Base-by-base conservation (phyloP, 768 basidiomycete species). In the Psilocybe cyanescens region DNA sequence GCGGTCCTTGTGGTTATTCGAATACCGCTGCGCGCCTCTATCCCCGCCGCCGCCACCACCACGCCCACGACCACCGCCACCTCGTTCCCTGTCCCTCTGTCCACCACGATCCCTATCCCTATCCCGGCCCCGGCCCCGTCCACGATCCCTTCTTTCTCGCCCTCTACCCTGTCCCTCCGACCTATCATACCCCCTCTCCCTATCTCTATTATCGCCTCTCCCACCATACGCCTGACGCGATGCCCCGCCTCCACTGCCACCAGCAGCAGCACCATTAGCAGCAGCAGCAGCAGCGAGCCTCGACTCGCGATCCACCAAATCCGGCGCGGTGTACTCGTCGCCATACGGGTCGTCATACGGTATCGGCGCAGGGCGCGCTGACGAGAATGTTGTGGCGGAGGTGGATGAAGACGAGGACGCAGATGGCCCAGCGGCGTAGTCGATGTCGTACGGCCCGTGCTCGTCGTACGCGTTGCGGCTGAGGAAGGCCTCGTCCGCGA, bases 341-440 rank as follows among this genome's bases (percentile, higher is more conserved):
- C 93, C 90, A 67, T 93, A 94, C 29, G 91, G 89, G 39, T 85
- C 76, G 4, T 91, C 92, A 14, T 81, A 68, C 24, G 90, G 89
- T 55, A 91, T 83, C 12, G 37, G 24, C 4, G 28, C 29, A n/a
- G 28, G 16, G 9, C 48, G 9, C 14, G 33, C 51, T 8, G 35
- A 39, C 12, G n/a, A 30, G 2, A 47, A 48, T 12, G 24, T n/a
- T 7, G 28, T 37, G n/a, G n/a, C n/a, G 24, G 47, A 8, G 24
- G 16, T 12, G 4, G 30, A 14, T 9, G 56, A 48, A 24, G 35
- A 28, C 4, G 44, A 57, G 0, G 85, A 16, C 19, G 58, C 61
- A 4, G 62, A 62, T n/a, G 82, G 81, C 41, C 69, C 62, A n/a
- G 79, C 77, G 28, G 76, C 70, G 58, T 83, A 86, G 66, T 88